A percentile compares a stretch with the other conserved stretches of the same genome.
phyloP scores from a whole-genome alignment of 2,329 filamentous ascomycete species.

The Teratosphaeria nubilosa region DNA sequence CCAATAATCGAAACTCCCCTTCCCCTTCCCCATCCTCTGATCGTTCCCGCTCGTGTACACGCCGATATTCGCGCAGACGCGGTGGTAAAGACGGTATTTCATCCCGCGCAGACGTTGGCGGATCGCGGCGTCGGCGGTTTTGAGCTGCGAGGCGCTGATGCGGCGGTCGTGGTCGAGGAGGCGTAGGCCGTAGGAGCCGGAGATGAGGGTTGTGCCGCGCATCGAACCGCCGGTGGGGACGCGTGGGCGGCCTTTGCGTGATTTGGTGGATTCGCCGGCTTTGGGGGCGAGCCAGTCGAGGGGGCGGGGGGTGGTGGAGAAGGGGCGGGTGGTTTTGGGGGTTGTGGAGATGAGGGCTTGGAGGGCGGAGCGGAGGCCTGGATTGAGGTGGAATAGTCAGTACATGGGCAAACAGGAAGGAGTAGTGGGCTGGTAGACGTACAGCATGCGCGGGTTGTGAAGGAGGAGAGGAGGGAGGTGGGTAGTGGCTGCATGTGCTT shows the following conservation, averaged over 20 bases:
- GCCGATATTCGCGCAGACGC: conserved; percentile 83
- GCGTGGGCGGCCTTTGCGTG: conserved; percentile 74
- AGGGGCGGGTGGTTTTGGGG: conserved; percentile 13
- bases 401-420: too few relatives aligned
- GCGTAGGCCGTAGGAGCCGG: conserved; percentile 90
- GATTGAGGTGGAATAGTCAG: too few relatives aligned
- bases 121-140: conserved; percentile 89
- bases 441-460: conserved; percentile 22
- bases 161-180: conserved; percentile 90
- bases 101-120: conserved; percentile 77
- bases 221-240: conserved; percentile 83
- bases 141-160: conserved; percentile 76
- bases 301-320: conserved; percentile 15
- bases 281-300: conserved; percentile 75
- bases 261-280: conserved; percentile 73
- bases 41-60: conserved; percentile 95
- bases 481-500: conserved; percentile 4
- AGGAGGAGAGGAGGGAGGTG: conserved; percentile 16
- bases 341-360: conserved; percentile 12
- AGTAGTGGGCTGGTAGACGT: conserved; percentile 2
- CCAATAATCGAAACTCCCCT: conserved; percentile 96
- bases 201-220: conserved; percentile 89
- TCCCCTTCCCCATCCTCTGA: conserved; percentile 98
- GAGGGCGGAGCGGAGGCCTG: conserved; percentile 29
- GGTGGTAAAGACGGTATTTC: conserved; percentile 85